A percentile compares a stretch with the other conserved stretches of the same genome.
These are phyloP conservation scores for Tetrahymena malaccensis DNA, from an alignment of 73 alveolate species.

Conservation along the genomic window DNA sequence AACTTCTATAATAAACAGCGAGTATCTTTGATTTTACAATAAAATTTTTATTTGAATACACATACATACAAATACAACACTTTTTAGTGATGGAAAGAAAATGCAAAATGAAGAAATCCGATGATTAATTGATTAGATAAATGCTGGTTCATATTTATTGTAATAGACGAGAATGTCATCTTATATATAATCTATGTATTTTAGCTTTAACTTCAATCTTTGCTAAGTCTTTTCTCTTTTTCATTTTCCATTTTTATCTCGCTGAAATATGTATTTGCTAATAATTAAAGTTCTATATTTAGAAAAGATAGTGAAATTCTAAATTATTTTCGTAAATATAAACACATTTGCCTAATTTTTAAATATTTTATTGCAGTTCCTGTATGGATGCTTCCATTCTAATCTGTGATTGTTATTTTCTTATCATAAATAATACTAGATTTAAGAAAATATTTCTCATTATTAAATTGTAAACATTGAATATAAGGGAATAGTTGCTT, in stretches of 20 bases:
- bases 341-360: no score
- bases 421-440: no score
- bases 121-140: not conserved
- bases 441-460: not conserved
- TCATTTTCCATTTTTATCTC: not conserved
- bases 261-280: not conserved
- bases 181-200: not conserved
- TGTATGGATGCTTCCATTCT: not conserved
- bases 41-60: no score
- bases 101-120: not conserved
- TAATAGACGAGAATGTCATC: not conserved
- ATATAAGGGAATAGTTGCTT: not conserved
- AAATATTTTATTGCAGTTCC: no score
- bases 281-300: not conserved
- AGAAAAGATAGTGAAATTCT: not conserved
- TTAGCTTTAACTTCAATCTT: not conserved
- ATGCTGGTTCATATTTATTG: not conserved
- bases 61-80: not conserved
- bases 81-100: not conserved
- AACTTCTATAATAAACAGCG: not conserved
- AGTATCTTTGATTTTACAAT: not conserved
- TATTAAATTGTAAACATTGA: not conserved
- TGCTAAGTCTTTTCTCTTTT: not conserved
- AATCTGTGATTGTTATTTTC: not conserved
- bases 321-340: not conserved